Conservation (phyloP, 495 filamentous ascomycete species). For the Chaetomium tenue region DNA sequence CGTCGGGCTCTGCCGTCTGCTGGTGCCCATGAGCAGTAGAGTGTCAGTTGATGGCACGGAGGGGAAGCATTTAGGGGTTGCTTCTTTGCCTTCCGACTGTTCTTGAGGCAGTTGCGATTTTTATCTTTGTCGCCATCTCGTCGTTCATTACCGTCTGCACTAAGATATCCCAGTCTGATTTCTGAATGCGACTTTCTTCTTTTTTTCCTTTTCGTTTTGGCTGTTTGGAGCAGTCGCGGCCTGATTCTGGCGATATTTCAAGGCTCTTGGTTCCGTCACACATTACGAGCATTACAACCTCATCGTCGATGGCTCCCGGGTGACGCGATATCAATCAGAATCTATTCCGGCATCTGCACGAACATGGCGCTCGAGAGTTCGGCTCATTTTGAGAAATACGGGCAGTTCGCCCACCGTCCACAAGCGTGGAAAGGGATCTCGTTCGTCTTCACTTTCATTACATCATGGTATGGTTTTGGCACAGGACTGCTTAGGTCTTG, state of each 20-base stretch:
- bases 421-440: neutral
- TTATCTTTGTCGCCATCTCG: neutral
- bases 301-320: neutral
- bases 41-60: neutral
- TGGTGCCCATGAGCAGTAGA: neutral
- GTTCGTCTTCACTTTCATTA: neutral
- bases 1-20: slow-evolving; percentile 23
- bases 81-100: neutral
- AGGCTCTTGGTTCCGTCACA: neutral
- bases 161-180: slow-evolving; percentile 4
- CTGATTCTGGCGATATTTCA: neutral
- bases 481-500: slow-evolving; percentile 5
- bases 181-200: neutral
- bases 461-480: neutral
- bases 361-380: neutral
- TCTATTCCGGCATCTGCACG: neutral
- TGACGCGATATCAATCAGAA: neutral
- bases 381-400: neutral
- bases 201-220: neutral
- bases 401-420: neutral
- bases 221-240: neutral
- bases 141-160: neutral
- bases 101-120: neutral
- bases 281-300: neutral
- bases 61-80: neutral